These are phyloP conservation scores for Lactarius sp. DNA, from an alignment of 768 basidiomycete species.

Conservation along the genomic window DNA sequence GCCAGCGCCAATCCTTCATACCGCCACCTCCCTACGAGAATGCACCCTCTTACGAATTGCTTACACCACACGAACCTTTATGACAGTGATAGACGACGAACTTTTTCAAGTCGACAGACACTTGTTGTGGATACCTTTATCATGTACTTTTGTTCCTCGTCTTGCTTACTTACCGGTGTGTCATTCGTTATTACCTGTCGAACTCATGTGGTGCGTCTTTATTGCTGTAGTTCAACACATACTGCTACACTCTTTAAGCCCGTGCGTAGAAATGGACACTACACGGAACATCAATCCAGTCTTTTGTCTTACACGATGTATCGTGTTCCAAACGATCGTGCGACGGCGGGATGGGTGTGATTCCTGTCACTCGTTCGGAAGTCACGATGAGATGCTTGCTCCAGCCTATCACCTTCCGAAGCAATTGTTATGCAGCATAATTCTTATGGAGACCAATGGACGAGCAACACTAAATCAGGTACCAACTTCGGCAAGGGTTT, in stretches of 20 bases:
- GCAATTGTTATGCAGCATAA: no score
- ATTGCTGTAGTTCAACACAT: neutral
- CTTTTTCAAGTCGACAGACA: slow-evolving; percentile 19
- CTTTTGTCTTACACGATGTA: neutral
- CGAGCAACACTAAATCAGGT: no score
- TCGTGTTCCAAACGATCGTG: no score
- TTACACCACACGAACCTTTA: neutral
- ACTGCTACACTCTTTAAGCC: neutral
- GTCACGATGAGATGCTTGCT: no score
- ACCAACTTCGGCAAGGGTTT: no score
- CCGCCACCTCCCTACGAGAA: slow-evolving; percentile 51
- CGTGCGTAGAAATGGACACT: neutral
- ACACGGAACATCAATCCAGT: neutral
- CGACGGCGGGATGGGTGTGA: no score
- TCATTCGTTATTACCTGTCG: neutral
- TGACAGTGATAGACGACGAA: neutral
- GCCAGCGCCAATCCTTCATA: slow-evolving; percentile 23
- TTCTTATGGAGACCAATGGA: no score
- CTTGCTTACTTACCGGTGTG: neutral
- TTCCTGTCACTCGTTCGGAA: no score
- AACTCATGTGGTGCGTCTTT: neutral
- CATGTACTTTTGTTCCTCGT: neutral
- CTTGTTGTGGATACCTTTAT: neutral
- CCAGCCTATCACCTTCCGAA: no score
- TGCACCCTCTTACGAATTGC: slow-evolving; percentile 44